Base-by-base conservation (phyloP, 2,329 filamentous ascomycete genomes). In the Colletotrichum neosansevieriae region DNA sequence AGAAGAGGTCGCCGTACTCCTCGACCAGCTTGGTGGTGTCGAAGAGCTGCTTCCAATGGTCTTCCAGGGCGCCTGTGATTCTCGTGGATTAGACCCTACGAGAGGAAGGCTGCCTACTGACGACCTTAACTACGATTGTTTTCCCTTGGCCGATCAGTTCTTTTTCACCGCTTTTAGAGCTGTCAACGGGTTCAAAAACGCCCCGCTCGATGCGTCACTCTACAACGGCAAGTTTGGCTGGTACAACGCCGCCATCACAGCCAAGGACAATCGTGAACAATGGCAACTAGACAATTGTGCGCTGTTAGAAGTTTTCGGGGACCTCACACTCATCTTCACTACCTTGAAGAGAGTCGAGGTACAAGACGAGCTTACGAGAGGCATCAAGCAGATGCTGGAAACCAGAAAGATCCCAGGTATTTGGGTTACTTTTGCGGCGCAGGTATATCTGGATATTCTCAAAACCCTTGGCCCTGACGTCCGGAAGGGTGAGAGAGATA, bases 1-100 rank as follows among this genome's bases (percentile, higher is more conserved):
- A 38, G 74, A 78, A 0, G 75, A 78, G 1, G 72, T 78, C 1
- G 7, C 58, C 0, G 75, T 75, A 1, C 29, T 76, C 13, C 63
- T 54, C 13, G 38, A 53, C 11, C 47, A 42, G n/a, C 19, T 63
- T 42, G 21, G 51, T 19, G 44, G 34, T 15, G n/a, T 61, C 21
- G 36, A 44, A n/a, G 47, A 44, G 3, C 54, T 58, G 5, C 44
- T 58, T 15, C 47, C 47, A n/a, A 47, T 38, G 58, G 54, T 17
- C 6, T 50, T 29, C 10, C 11, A 9, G 21, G 19, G 6, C 6
- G 47, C 47, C 24, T 50, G 47, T 32, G 59, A 42, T 21, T 54
- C 61, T 29, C 45, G 45, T 19, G 44, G 54, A 6, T 38, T 44
- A 11, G 15, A 51, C 21, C 21, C 17, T 42, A 54, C 36, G 34